A percentile compares a stretch with the other conserved stretches of the same genome.
Evolutionary conservation across 495 filamentous ascomycete genomes (phyloP).

Genomic region (Penicillium mononematosum): DNA sequence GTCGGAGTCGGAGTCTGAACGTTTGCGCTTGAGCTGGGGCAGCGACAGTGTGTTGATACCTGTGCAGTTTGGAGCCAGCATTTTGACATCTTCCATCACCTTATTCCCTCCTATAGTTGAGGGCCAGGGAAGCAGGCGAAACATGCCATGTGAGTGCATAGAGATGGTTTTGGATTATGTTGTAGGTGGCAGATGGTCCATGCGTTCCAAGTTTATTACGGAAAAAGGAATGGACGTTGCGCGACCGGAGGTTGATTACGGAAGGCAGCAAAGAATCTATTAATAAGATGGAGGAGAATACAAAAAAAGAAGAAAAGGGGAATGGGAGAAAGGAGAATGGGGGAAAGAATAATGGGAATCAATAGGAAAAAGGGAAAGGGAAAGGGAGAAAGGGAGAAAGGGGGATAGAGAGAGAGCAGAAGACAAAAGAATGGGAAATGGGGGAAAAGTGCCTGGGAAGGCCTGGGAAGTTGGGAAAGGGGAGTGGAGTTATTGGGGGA

Average conservation of each 20-base stretch:
- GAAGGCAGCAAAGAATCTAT: constrained; percentile 26
- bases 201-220: constrained; percentile 23
- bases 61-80: constrained; percentile 39
- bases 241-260: constrained; percentile 19
- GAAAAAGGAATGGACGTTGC: constrained; percentile 31
- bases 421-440: constrained; percentile 5
- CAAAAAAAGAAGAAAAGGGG: constrained; percentile 9
- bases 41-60: constrained; percentile 31
- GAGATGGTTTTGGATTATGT: constrained; percentile 17
- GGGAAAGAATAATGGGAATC: constrained; percentile 6
- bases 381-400: constrained; percentile 3
- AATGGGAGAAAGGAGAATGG: constrained; percentile 3
- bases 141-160: constrained; percentile 56
- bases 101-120: constrained; percentile 56
- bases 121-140: constrained; percentile 55
- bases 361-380: constrained; percentile 8
- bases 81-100: constrained; percentile 49
- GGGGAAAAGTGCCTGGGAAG: too few species aligned
- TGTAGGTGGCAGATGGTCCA: constrained; percentile 29
- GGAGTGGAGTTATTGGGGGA: constrained; percentile 25
- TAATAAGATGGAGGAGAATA: constrained; percentile 20
- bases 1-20: constrained; percentile 42
- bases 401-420: constrained; percentile 2
- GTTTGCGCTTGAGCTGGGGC: constrained; percentile 57
- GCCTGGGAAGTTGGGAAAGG: constrained; percentile 10